phyloP scores from a whole-genome alignment of 2,329 filamentous ascomycete genomes.

The Aulographum hederae region DNA sequence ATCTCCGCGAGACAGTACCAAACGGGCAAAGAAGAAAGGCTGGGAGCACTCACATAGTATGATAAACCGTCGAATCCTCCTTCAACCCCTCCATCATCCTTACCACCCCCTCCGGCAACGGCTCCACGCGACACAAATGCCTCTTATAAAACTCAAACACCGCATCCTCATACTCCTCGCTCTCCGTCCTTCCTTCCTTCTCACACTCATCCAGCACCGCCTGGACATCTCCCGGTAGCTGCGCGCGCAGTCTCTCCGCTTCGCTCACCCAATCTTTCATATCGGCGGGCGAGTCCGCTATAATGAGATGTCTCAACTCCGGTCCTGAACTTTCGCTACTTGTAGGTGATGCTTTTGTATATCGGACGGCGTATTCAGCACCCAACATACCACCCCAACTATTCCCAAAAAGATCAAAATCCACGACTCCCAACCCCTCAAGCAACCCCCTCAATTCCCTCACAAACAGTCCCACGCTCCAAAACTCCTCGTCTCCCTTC shows the following conservation, averaged over 20 bases:
- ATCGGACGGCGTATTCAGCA: slow-evolving; percentile 3
- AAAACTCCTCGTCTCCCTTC: slow-evolving; percentile 4
- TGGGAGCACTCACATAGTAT: too few species aligned
- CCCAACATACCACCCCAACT: slow-evolving; percentile 6
- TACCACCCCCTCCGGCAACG: slow-evolving; percentile 12
- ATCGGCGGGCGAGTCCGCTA: slow-evolving; percentile 11
- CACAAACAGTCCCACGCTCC: slow-evolving; percentile 4
- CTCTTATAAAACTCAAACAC: slow-evolving; percentile 12
- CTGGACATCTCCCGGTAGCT: slow-evolving; percentile 12
- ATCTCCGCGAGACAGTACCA: neutral
- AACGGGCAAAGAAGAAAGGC: too few species aligned
- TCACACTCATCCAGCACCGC: slow-evolving; percentile 13
- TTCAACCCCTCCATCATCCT: slow-evolving; percentile 11
- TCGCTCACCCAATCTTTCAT: slow-evolving; percentile 13
- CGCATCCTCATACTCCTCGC: slow-evolving; percentile 14
- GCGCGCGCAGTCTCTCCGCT: slow-evolving; percentile 9
- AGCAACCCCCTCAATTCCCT: slow-evolving; percentile 4
- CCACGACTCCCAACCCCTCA: slow-evolving; percentile 2
- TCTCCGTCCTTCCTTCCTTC: slow-evolving; percentile 12
- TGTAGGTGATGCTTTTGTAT: slow-evolving; percentile 3
- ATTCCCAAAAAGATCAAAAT: slow-evolving; percentile 5
- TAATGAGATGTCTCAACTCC: slow-evolving; percentile 5
- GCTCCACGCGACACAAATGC: slow-evolving; percentile 13
- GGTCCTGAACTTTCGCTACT: too few species aligned
- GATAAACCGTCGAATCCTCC: slow-evolving; percentile 16